Evolutionary conservation across 2,329 filamentous ascomycete species (phyloP).

Genomic region (Metarhizium guizhouense): DNA sequence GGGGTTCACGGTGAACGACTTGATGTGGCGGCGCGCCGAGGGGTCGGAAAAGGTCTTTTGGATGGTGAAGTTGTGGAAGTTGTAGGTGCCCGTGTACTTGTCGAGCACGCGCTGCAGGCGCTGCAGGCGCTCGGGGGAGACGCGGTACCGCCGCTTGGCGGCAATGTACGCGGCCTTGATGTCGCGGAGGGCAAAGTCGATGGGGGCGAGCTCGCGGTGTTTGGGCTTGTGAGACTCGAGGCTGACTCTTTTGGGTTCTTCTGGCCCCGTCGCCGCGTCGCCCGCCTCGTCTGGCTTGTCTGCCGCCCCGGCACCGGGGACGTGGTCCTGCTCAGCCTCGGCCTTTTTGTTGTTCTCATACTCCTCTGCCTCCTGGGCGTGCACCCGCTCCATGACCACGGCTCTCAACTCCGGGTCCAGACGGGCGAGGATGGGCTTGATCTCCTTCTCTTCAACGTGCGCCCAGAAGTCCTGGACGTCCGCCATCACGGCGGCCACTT

Average conservation of each 20-base stretch:
- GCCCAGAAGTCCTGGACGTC: constrained; percentile 80
- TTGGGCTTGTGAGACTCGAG: constrained; percentile 27
- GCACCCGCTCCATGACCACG: constrained; percentile 54
- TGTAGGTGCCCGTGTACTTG: constrained; percentile 73
- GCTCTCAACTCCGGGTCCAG: constrained; percentile 56
- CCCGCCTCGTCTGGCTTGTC: background rate
- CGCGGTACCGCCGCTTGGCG: constrained; percentile 79
- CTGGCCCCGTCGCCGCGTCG: constrained; percentile 7
- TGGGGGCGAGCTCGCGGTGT: constrained; percentile 35
- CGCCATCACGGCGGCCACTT: constrained; percentile 58
- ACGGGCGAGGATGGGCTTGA: constrained; percentile 58
- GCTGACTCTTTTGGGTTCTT: constrained; percentile 12
- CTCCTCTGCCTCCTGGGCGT: constrained; percentile 26
- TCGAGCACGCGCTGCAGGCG: constrained; percentile 68
- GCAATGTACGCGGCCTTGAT: constrained; percentile 75
- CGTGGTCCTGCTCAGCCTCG: constrained; percentile 12
- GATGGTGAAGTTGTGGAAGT: constrained; percentile 97
- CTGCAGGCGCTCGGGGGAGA: constrained; percentile 60
- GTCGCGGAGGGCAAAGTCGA: constrained; percentile 59
- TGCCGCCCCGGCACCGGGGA: constrained; percentile 13
- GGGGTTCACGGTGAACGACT: constrained; percentile 73
- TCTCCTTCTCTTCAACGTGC: constrained; percentile 68
- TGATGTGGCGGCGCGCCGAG: constrained; percentile 83
- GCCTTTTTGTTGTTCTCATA: constrained; percentile 14
- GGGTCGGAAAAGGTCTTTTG: constrained; percentile 75